phyloP scores from a whole-genome alignment of 116 monocot species.

The Dioscorea cayenensis region DNA sequence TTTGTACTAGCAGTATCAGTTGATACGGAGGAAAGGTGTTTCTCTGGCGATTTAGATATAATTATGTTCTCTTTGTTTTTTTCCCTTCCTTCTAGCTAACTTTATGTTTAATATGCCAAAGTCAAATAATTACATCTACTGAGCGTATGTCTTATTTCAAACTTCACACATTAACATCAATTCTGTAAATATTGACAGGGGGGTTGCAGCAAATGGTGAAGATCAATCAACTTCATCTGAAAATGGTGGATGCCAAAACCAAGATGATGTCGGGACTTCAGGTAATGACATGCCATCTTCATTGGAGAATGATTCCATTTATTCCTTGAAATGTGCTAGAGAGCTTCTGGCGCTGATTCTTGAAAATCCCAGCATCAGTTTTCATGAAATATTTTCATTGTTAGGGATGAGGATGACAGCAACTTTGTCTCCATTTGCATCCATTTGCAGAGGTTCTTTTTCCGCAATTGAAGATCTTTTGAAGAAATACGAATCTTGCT shows the following conservation, averaged over 20 bases:
- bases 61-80: neutral
- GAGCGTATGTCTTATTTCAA: neutral
- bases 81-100: neutral
- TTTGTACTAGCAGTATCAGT: conserved; percentile 42
- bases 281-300: conserved; percentile 4
- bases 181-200: conserved; percentile 8
- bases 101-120: neutral
- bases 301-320: conserved; percentile 6
- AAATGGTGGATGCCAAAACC: conserved; percentile 13
- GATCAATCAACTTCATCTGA: conserved; percentile 5
- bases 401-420: conserved; percentile 23
- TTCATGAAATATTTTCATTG: conserved; percentile 6
- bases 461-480: conserved; percentile 32
- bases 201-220: conserved; percentile 4
- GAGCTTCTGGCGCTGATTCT: neutral
- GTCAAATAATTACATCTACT: neutral
- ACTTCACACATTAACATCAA: conserved; percentile 13
- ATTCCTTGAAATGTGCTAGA: conserved; percentile 4
- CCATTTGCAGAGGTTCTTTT: conserved; percentile 28
- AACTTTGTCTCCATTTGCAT: conserved; percentile 34
- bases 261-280: conserved; percentile 2
- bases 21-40: conserved; percentile 23
- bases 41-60: neutral
- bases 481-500: conserved; percentile 28
- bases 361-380: conserved; percentile 1